A percentile compares a stretch with the other conserved stretches of the same genome.
These are phyloP conservation scores for Dittrichia graveolens DNA, from an alignment of 129 eudicot genomes.

Conservation along the genomic window DNA sequence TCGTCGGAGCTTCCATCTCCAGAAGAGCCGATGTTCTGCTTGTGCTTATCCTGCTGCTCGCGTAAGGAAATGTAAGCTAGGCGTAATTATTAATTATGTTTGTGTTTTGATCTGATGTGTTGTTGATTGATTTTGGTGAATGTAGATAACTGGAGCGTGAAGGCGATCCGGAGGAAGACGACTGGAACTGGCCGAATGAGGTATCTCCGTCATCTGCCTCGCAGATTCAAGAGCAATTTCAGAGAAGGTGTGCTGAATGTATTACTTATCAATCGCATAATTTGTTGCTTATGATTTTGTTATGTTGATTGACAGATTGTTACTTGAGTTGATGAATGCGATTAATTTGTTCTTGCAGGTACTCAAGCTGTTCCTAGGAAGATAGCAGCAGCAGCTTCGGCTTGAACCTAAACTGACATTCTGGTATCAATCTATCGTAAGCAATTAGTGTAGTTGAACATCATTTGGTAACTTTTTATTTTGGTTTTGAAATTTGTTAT, in stretches of 20 bases:
- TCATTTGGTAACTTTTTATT: conserved; percentile 15
- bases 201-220: conserved; percentile 61
- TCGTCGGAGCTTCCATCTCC: conserved; percentile 76
- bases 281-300: conserved; percentile 4
- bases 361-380: conserved; percentile 69
- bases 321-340: background rate
- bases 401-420: conserved; percentile 7
- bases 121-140: conserved; percentile 11
- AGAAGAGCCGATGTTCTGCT: conserved; percentile 72
- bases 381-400: conserved; percentile 44
- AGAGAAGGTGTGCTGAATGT: conserved; percentile 56
- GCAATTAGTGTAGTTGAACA: conserved; percentile 18
- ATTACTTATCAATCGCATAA: background rate
- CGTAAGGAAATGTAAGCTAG: conserved; percentile 50
- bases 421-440: conserved; percentile 12
- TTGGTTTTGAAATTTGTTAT: conserved; percentile 17
- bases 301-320: background rate
- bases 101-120: conserved; percentile 2
- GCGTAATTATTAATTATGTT: background rate
- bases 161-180: conserved; percentile 62
- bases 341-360: conserved; percentile 32
- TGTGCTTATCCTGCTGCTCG: conserved; percentile 80
- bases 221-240: conserved; percentile 62
- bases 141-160: conserved; percentile 53
- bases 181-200: conserved; percentile 78